Conservation (phyloP, 306 rosid species). For the Sechiopsis laciniata region DNA sequence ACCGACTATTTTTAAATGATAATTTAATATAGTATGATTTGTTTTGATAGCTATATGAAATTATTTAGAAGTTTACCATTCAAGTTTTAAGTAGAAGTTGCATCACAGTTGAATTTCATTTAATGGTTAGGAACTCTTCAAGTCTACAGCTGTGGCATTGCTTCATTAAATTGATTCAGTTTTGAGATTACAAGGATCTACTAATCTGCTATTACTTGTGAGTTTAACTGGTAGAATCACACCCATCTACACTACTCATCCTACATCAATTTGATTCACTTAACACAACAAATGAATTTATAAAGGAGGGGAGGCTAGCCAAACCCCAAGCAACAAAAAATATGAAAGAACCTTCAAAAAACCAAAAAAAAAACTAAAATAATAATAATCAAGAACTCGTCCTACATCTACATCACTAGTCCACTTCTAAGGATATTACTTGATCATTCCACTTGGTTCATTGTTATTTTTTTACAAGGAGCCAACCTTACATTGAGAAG, state of each 20-base stretch:
- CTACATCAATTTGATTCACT: too few species aligned
- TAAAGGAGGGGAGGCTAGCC: too few species aligned
- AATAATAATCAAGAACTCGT: not conserved
- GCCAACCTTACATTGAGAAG: too few species aligned
- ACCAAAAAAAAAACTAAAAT: not conserved
- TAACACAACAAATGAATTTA: too few species aligned
- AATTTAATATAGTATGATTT: not conserved
- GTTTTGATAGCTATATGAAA: not conserved
- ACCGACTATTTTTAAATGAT: too few species aligned
- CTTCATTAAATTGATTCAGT: not conserved
- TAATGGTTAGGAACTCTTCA: not conserved
- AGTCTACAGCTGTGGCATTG: not conserved
- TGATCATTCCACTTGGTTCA: not conserved
- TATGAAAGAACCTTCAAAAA: not conserved
- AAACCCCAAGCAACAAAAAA: not conserved
- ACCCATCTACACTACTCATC: not conserved
- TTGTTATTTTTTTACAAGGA: too few species aligned
- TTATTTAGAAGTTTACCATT: too few species aligned
- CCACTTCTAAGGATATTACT: not conserved
- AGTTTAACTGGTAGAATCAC: not conserved
- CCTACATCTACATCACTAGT: not conserved
- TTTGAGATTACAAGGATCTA: not conserved
- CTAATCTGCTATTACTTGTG: not conserved
- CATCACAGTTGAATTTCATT: not conserved
- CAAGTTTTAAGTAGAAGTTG: not conserved